phyloP scores from a whole-genome alignment of 2,329 filamentous ascomycete genomes.

The Cadophora sp. region DNA sequence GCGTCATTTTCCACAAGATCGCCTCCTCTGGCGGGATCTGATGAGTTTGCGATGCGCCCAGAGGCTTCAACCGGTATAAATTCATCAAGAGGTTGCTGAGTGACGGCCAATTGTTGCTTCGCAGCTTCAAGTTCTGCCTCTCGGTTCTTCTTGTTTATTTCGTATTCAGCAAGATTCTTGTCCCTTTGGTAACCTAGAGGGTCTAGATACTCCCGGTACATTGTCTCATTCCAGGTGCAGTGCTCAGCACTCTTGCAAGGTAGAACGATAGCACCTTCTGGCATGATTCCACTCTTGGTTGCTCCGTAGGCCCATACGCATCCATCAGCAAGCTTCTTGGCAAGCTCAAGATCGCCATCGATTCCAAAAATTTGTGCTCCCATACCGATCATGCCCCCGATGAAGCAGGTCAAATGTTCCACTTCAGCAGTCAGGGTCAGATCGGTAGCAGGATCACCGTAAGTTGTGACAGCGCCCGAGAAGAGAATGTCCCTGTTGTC shows the following conservation, averaged over 20 bases:
- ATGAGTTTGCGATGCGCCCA: slow-evolving; percentile 5
- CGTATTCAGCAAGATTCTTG: slow-evolving; percentile 51
- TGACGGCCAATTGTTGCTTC: slow-evolving; percentile 3
- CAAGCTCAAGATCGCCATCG: slow-evolving; percentile 67
- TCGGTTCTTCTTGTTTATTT: slow-evolving; percentile 42
- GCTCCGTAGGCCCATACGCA: slow-evolving; percentile 74
- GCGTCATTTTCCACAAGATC: slow-evolving; percentile 26
- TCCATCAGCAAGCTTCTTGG: slow-evolving; percentile 68
- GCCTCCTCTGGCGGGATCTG: slow-evolving; percentile 20
- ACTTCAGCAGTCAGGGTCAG: slow-evolving; percentile 43
- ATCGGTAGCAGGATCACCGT: slow-evolving; percentile 55
- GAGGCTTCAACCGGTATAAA: background rate
- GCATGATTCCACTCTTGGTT: slow-evolving; percentile 69
- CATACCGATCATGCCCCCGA: slow-evolving; percentile 74
- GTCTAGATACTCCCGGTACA: slow-evolving; percentile 40
- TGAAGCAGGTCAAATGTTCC: slow-evolving; percentile 70
- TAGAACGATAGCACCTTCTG: slow-evolving; percentile 58
- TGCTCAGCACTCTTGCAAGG: slow-evolving; percentile 52
- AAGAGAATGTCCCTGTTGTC: slow-evolving; percentile 74
- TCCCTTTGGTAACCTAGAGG: slow-evolving; percentile 53
- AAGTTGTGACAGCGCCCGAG: slow-evolving; percentile 65
- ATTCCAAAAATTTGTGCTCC: slow-evolving; percentile 67
- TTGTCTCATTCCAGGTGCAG: slow-evolving; percentile 45
- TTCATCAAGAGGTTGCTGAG: background rate
- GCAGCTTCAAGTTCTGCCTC: slow-evolving; percentile 21